Base-by-base conservation (phyloP, 495 filamentous ascomycete genomes). In the Tuber borchii region DNA sequence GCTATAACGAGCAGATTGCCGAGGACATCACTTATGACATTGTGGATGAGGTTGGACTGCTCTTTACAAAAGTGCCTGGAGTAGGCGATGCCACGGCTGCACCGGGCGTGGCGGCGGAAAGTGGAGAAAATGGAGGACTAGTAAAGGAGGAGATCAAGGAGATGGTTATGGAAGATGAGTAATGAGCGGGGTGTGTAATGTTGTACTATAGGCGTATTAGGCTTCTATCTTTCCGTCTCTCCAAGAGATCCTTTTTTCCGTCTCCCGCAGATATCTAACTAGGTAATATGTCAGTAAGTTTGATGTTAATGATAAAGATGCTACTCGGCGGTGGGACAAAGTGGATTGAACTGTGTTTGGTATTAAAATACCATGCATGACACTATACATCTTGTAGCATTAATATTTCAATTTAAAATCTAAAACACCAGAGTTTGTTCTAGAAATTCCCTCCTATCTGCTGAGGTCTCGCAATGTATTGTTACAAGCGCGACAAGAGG, bases 21-120 rank as follows among this genome's bases (percentile, higher is more conserved):
- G 96, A 99, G 84, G 96, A 98, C 82, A 88, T 97, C 12, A 86
- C 94, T 51, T 97, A 93, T 80, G 95, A 97, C 83, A 87, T 98
- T 48, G 87, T 97, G 22, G 96, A 99, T 83, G 94, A 97, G 83
- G 91, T 95, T 69, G 93, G 95, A 81, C 90, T 92, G 82, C 90
- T 91, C 85, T 86, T 89, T 82, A 88, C 90, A 77, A 91, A 74
- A 19, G 92, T 85, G 87, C 88, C 72, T 86, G 75, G n/a, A 34
- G 83, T 83, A 77, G 51, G 83, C 8, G 81, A 48, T 81, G 83
- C 68, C 75, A 83, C 73, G 82, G 85, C 76, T 84, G 84, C 71
- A 83, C 73, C 70, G 39, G 75, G 73, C 83, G 83, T 84, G 77
- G 76, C 84, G 79, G 75, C 84, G 81, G 56, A 85, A 79, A 20